Evolutionary conservation across 2,329 filamentous ascomycete genomes (phyloP).

Genomic region (Calonectria hawksworthii): DNA sequence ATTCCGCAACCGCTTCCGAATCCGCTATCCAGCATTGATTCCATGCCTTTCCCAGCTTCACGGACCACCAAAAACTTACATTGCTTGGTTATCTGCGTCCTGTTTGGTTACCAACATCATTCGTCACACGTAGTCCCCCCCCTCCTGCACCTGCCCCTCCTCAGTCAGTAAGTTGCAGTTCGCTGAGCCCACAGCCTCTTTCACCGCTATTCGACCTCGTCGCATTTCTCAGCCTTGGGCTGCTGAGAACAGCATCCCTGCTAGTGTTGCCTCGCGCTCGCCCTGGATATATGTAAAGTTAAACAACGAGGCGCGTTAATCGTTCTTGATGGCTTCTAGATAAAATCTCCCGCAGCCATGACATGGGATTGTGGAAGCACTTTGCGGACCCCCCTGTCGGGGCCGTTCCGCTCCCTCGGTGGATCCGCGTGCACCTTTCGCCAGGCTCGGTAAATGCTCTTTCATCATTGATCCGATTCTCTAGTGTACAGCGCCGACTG

Average conservation of each 20-base stretch:
- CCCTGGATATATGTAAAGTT: slow-evolving; percentile 8
- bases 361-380: slow-evolving; percentile 17
- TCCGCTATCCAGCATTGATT: neutral
- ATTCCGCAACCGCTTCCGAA: neutral
- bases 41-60: neutral
- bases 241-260: slow-evolving; percentile 22
- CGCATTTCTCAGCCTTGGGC: slow-evolving; percentile 29
- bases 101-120: neutral
- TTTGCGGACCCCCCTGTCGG: slow-evolving; percentile 13
- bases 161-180: slow-evolving; percentile 1
- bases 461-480: slow-evolving; percentile 45
- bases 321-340: slow-evolving; percentile 18
- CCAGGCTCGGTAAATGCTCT: slow-evolving; percentile 37
- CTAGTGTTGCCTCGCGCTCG: slow-evolving; percentile 16
- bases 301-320: slow-evolving; percentile 8
- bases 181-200: slow-evolving; percentile 15
- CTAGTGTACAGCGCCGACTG: slow-evolving; percentile 47
- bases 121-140: slow-evolving; percentile 11
- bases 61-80: neutral
- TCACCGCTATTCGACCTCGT: slow-evolving; percentile 29
- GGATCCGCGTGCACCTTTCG: slow-evolving; percentile 17
- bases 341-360: slow-evolving; percentile 10
- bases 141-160: slow-evolving; percentile 20
- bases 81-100: neutral
- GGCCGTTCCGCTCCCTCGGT: slow-evolving; percentile 28